phyloP scores from a whole-genome alignment of 2,329 filamentous ascomycete genomes.

The Coniella vitis region DNA sequence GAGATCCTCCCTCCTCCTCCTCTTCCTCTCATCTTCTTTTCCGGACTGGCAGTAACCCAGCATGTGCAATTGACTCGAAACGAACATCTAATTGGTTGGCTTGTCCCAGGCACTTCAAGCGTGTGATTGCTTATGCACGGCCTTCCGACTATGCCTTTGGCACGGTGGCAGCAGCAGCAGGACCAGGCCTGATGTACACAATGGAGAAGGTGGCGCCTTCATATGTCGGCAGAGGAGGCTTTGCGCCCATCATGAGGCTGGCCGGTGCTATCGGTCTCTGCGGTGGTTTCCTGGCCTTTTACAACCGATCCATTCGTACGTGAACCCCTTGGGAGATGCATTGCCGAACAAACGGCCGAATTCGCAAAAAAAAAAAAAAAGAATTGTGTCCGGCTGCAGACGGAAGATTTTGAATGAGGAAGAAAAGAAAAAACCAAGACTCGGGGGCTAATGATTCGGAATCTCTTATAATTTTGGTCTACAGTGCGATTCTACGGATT shows the following conservation, averaged over 20 bases:
- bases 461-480: no score
- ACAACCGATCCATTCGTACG: constrained; percentile 78
- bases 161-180: constrained; percentile 59
- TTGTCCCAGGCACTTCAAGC: constrained; percentile 69
- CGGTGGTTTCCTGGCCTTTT: constrained; percentile 79
- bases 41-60: not conserved
- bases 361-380: not conserved
- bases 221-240: constrained; percentile 73
- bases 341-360: no score
- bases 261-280: constrained; percentile 63
- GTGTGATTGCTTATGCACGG: constrained; percentile 82
- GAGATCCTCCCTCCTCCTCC: constrained; percentile 32
- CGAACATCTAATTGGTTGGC: constrained; percentile 25
- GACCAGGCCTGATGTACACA: constrained; percentile 65
- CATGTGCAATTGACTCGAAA: constrained; percentile 3
- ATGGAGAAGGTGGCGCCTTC: constrained; percentile 85
- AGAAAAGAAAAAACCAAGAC: no score
- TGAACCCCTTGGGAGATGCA: constrained; percentile 22
- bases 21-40: no score
- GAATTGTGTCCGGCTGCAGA: no score
- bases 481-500: constrained; percentile 93
- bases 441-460: no score
- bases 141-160: constrained; percentile 75
- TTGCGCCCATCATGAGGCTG: constrained; percentile 76
- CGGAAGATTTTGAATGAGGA: no score